Percentiles rank a stretch among this genome's conserved stretches.
Conservation (phyloP, 345 rosid species). For the Eucalyptus coolabah region DNA sequence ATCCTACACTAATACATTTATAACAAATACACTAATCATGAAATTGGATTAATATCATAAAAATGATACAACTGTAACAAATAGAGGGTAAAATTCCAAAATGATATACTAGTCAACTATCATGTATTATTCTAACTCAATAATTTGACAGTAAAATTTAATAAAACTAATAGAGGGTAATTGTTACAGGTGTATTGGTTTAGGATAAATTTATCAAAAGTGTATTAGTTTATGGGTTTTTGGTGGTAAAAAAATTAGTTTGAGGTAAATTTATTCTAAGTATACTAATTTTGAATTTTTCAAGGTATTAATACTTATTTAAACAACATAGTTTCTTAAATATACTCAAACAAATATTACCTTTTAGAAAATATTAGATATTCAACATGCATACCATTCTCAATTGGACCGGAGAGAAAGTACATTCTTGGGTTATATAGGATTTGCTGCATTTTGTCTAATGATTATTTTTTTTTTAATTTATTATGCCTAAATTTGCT, state of each 20-base stretch:
- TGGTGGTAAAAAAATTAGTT: too few relatives aligned
- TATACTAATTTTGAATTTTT: fast-evolving
- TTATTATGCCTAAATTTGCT: neutral
- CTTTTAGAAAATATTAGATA: neutral
- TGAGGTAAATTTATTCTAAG: fast-evolving
- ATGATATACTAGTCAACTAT: fast-evolving
- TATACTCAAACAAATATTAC: neutral
- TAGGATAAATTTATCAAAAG: fast-evolving
- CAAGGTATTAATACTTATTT: fast-evolving
- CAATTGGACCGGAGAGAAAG: neutral
- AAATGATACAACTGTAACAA: fast-evolving
- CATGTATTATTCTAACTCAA: fast-evolving
- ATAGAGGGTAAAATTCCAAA: fast-evolving
- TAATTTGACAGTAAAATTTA: too few relatives aligned
- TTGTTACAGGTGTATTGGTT: fast-evolving
- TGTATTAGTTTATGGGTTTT: fast-evolving
- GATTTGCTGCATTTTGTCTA: neutral
- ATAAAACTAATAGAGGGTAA: too few relatives aligned
- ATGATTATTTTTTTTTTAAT: neutral
- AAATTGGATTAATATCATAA: too few relatives aligned
- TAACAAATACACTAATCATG: fast-evolving
- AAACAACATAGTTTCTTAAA: neutral
- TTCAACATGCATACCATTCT: neutral
- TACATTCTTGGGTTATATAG: neutral
- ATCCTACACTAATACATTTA: too few relatives aligned